Evolutionary conservation across 2,329 filamentous ascomycete genomes (phyloP).

Genomic region (Nothomitra cinnamomea): DNA sequence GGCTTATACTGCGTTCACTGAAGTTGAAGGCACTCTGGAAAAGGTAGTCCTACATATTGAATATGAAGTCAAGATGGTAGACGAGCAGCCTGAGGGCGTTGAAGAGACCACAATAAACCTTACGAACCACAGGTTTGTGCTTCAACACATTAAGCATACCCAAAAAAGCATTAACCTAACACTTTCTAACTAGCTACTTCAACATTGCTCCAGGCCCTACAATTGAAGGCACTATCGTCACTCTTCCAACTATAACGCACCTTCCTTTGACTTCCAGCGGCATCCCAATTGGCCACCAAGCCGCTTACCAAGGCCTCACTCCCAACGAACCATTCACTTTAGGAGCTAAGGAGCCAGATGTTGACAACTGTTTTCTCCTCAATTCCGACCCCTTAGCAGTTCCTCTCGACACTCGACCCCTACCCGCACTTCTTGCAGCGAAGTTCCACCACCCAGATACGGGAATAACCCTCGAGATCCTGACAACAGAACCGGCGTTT

Average conservation of each 20-base stretch:
- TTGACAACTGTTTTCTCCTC: slow-evolving; percentile 84
- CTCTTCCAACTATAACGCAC: slow-evolving; percentile 42
- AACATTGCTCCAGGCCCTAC: slow-evolving; percentile 43
- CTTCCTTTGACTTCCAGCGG: slow-evolving; percentile 55
- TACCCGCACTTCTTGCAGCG: slow-evolving; percentile 49
- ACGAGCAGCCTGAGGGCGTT: slow-evolving; percentile 35
- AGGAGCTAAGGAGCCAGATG: slow-evolving; percentile 49
- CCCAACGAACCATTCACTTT: slow-evolving; percentile 55
- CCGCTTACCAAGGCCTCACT: slow-evolving; percentile 45
- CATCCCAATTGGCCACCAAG: slow-evolving; percentile 56
- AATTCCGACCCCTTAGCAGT: slow-evolving; percentile 43
- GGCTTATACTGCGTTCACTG: slow-evolving; percentile 60
- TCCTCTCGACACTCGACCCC: slow-evolving; percentile 47
- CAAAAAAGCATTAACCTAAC: no score
- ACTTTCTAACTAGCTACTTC: slow-evolving; percentile 38
- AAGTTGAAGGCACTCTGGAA: slow-evolving; percentile 40
- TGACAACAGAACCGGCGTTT: slow-evolving; percentile 87
- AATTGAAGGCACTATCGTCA: slow-evolving; percentile 44
- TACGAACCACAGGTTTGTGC: slow-evolving; percentile 76
- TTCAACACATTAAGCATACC: no score
- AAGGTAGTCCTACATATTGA: slow-evolving; percentile 66
- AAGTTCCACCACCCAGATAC: slow-evolving; percentile 57
- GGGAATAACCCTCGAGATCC: slow-evolving; percentile 67
- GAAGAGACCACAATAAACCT: slow-evolving; percentile 87
- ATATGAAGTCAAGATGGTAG: slow-evolving; percentile 71